Base-by-base conservation (phyloP, 2,329 filamentous ascomycete species). In the Trichoderma citrinoviride region DNA sequence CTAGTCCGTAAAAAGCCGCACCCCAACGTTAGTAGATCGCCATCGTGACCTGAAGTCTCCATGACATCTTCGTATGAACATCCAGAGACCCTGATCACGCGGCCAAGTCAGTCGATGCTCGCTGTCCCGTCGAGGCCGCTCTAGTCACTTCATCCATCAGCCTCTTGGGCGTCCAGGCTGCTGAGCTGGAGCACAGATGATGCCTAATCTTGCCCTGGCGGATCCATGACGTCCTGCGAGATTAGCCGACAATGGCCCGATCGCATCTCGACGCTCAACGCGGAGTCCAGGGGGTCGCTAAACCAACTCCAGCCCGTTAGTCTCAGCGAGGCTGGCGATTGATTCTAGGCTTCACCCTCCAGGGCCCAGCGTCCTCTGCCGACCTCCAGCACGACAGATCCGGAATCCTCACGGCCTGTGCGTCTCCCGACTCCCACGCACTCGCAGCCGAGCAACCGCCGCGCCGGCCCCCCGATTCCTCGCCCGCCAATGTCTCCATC, bases 401-500 rank as follows among this genome's bases (percentile, higher is more conserved):
- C 5, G 7, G 6, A 44, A 23, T 14, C 37, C 52, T 56, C 33
- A 37, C 29, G 41, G 63, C 56, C 57, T 41, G 52, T 53, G 52
- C 53, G 40, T 62, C 21, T 23, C 14, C 23, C 5, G 43, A 37
- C 53, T 27, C n/a, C 47, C 8, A 43, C 25, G 58, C 37, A 43
- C 21, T n/a, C 15, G 23, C 47, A 46, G 5, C 19, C 60, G 40
- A 54, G 17, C 33, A 37, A 10, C 33, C 33, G 15, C 33, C 56
- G 8, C 33, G 29, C 23, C 56, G 6, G 29, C 8, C 46, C 23
- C 12, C 29, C 17, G 27, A 47, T 8, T 37, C 10, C 33, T 52
- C 33, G 19, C 53, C 33, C n/a, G 55, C 65, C 65, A 63, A 66
- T 66, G 60, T 46, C 65, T 44, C 62, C 58, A 58, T 52, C 40